Evolutionary conservation across 2,329 filamentous ascomycete species (phyloP).

Genomic region (Neocucurbitaria cava): DNA sequence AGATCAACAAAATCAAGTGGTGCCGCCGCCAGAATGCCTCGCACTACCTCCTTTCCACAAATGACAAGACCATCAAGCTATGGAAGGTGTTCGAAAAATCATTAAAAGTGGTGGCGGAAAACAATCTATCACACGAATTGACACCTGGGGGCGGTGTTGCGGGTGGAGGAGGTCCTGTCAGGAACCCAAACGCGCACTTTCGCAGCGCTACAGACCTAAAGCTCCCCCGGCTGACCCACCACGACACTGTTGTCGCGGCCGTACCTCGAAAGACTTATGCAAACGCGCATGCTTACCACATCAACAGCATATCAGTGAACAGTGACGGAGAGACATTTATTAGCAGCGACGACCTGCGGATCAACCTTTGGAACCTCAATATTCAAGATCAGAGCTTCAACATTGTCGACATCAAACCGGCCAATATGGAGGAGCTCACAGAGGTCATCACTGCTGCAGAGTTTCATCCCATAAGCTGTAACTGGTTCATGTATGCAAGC

Average conservation of each 20-base stretch:
- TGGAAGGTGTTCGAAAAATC: constrained; percentile 99
- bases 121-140: constrained; percentile 94
- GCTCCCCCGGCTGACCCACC: constrained; percentile 93
- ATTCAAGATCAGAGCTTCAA: constrained; percentile 99
- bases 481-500: constrained; percentile 99
- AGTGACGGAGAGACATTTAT: constrained; percentile 99
- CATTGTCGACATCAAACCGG: constrained; percentile 99
- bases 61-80: constrained; percentile 99
- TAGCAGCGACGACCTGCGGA: constrained; percentile 95
- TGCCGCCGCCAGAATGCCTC: constrained; percentile 97
- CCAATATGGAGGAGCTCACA: constrained; percentile 99
- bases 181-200: constrained; percentile 77
- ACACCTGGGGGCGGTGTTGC: constrained; percentile 75
- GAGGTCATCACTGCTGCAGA: constrained; percentile 98
- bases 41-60: constrained; percentile 96
- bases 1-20: constrained; percentile 99
- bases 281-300: constrained; percentile 98
- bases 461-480: constrained; percentile 96
- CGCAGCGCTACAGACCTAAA: constrained; percentile 83
- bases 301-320: constrained; percentile 99
- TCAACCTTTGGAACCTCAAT: constrained; percentile 99
- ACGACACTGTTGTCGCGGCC: constrained; percentile 96
- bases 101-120: constrained; percentile 97
- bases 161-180: constrained; percentile 78
- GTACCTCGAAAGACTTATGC: constrained; percentile 96